Base-by-base conservation (phyloP, 768 basidiomycete genomes). In the Mycena vitilis region DNA sequence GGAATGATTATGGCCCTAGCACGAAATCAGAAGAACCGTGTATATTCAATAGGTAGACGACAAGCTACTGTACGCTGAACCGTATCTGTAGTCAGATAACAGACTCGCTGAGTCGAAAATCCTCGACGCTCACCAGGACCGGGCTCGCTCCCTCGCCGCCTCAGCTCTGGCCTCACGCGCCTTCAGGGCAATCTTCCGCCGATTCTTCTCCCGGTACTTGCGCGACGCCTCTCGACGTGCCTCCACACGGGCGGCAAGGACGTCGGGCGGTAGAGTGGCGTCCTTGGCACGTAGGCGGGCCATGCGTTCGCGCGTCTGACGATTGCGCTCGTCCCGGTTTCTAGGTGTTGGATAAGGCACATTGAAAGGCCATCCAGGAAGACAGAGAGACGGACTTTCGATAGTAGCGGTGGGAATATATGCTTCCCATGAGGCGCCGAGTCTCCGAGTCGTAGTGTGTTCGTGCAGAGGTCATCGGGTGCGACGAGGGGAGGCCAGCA, bases 141-240 rank as follows among this genome's bases (percentile, higher is more conserved):
- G 10, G 40, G 40, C 40, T 42, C 40, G 10, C 16, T 42, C 40
- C 16, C 16, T 11, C 16, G 40, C 40, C 48, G 22, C n/a, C n/a
- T 23, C 12, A n/a, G n/a, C n/a, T 11, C 48, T 22, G n/a, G 11
- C 23, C 12, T 49, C n/a, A 7, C 48, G 48, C n/a, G 48, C 48
- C 22, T 49, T 49, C 22, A 22, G 22, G 4, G 48, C 48, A 12
- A 49, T n/a, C 23, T 49, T 49, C n/a, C 48, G 48, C n/a, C 48
- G 48, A 22, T 49, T 49, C 57, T 58, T 58, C 22, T 58, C 57
- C 4, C 57, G 40, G 16, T 58, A 58, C 25, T 45, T 58, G 13
- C 23, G 22, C 7, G 57, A 42, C 5, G 40, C 57, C 15, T 42
- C 57, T 7, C 57, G 40, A 4, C 57, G 42, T 12, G 22, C 25